Evolutionary conservation across 179 eudicot genomes (phyloP).

Genomic region (Patellifolia procumbens): DNA sequence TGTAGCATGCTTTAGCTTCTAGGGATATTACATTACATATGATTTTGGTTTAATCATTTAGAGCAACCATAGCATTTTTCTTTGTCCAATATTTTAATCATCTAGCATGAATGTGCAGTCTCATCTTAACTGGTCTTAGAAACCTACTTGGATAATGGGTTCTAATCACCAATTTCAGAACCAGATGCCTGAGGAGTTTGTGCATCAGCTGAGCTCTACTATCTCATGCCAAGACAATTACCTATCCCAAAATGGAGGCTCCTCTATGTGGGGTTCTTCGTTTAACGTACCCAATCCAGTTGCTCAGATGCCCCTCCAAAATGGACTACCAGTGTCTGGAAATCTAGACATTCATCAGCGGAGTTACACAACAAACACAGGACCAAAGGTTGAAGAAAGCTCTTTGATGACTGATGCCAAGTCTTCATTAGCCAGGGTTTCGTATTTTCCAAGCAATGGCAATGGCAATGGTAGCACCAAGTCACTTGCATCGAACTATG

Average conservation of each 20-base stretch:
- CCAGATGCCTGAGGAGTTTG: too few relatives aligned
- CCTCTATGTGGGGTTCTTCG: conserved; percentile 20
- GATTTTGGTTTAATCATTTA: too few relatives aligned
- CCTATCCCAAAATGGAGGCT: conserved; percentile 21
- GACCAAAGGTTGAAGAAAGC: conserved; percentile 34
- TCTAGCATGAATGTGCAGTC: too few relatives aligned
- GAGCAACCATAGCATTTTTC: too few relatives aligned
- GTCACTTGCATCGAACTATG: conserved; percentile 32
- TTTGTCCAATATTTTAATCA: too few relatives aligned
- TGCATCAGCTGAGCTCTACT: neutral
- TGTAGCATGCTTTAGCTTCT: too few relatives aligned
- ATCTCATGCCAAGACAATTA: neutral
- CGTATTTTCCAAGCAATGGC: conserved; percentile 26
- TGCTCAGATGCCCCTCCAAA: conserved; percentile 23
- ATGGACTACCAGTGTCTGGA: conserved; percentile 20
- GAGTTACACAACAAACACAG: conserved; percentile 30
- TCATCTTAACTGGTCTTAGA: too few relatives aligned
- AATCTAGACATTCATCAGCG: conserved; percentile 19
- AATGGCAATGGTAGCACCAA: conserved; percentile 23
- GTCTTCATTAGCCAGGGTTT: conserved; percentile 25
- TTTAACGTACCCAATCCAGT: conserved; percentile 16
- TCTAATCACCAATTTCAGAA: too few relatives aligned
- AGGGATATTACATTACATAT: too few relatives aligned
- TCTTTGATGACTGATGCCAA: conserved; percentile 37
- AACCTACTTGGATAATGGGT: too few relatives aligned